These are phyloP conservation scores for Suillus subalutaceus DNA, from an alignment of 768 basidiomycete species.

Conservation along the genomic window DNA sequence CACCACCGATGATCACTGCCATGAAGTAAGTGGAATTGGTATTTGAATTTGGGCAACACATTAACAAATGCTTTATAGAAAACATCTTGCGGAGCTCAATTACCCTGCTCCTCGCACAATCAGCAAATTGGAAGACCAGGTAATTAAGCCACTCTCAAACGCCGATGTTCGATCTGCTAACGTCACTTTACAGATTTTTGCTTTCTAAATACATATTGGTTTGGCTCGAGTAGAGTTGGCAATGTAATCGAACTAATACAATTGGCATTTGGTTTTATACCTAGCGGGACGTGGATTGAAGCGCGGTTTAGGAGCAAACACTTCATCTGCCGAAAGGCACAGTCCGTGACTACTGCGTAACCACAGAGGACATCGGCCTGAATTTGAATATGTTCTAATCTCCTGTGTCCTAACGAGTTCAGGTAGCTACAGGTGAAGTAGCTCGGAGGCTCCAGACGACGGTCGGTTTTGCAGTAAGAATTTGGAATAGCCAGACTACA, in stretches of 20 bases:
- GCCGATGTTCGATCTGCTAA: conserved; percentile 18
- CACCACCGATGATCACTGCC: conserved; percentile 76
- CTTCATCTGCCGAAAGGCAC: not conserved
- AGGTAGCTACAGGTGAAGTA: not conserved
- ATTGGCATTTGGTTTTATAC: not conserved
- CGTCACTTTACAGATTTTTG: conserved; percentile 37
- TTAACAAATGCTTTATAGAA: conserved; percentile 47
- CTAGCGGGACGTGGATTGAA: not conserved
- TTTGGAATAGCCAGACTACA: not conserved
- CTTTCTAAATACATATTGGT: conserved; percentile 35
- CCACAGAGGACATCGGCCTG: too few relatives aligned
- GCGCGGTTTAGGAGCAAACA: not conserved
- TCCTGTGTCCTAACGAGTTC: not conserved
- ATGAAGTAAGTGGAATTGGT: conserved; percentile 64
- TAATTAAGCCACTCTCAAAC: conserved; percentile 26
- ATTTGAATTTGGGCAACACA: not conserved
- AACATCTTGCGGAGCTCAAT: conserved; percentile 84
- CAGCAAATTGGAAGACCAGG: conserved; percentile 93
- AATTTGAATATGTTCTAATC: not conserved
- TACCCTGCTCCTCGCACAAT: conserved; percentile 88
- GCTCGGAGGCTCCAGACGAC: not conserved
- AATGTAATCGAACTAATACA: not conserved
- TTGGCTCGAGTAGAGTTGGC: not conserved
- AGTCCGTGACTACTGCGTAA: not conserved
- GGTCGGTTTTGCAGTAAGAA: not conserved